Evolutionary conservation across 306 rosid species (phyloP).

Genomic region (Acacia acuminata): DNA sequence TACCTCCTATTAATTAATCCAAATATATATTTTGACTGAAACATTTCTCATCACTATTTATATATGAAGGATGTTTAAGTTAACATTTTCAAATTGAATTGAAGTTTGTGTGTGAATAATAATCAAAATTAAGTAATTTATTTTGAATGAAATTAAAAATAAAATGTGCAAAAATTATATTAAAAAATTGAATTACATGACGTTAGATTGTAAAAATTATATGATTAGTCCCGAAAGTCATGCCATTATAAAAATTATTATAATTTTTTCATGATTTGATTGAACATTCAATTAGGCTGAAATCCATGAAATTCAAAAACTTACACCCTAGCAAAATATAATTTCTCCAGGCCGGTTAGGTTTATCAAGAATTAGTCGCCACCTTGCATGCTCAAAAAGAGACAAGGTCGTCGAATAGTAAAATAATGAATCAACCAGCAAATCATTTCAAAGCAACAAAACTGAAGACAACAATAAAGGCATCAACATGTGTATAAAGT

Average conservation of each 20-base stretch:
- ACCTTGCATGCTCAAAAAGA: conserved; percentile 12
- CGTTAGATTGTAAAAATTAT: background rate
- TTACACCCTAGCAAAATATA: background rate
- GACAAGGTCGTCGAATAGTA: conserved; percentile 7
- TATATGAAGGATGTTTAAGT: background rate
- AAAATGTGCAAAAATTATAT: background rate
- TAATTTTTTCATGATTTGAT: background rate
- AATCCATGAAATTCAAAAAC: background rate
- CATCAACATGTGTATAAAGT: conserved; percentile 23
- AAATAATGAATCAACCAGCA: conserved; percentile 7
- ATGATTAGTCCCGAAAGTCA: background rate
- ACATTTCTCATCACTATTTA: background rate
- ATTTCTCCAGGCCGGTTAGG: background rate
- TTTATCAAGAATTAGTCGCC: background rate
- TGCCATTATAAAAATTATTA: background rate
- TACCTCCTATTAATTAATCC: background rate
- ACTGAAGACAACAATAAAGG: conserved; percentile 5
- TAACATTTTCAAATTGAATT: background rate
- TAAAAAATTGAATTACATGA: background rate
- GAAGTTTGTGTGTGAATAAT: background rate
- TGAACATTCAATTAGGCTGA: background rate
- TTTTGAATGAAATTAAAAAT: background rate
- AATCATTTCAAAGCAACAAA: conserved; percentile 1
- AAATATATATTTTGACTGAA: too few relatives aligned
- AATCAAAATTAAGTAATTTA: background rate